Evolutionary conservation across 345 rosid genomes (phyloP).

Genomic region (Geranium brycei): DNA sequence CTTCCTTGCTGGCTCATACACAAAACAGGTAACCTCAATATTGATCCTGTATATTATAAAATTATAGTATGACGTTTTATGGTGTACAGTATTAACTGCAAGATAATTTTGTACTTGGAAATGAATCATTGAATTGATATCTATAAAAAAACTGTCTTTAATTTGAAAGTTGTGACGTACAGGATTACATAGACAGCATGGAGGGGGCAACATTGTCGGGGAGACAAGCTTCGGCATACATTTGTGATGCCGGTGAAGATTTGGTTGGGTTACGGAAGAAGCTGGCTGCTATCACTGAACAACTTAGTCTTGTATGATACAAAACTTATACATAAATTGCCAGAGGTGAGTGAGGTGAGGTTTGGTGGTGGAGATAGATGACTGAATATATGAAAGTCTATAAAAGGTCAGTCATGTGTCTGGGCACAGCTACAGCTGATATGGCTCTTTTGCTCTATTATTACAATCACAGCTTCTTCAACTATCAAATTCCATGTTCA

Average conservation of each 20-base stretch:
- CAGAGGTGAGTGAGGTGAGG: no score
- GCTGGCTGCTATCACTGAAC: conserved; percentile 26
- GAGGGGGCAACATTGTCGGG: conserved; percentile 96
- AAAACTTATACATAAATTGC: no score
- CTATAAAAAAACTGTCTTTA: background rate
- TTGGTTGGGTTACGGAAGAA: conserved; percentile 55
- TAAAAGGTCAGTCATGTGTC: no score
- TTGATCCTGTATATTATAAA: background rate
- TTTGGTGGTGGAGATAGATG: no score
- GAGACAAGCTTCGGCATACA: conserved; percentile 78
- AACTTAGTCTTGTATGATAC: conserved; percentile 55
- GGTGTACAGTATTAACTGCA: background rate
- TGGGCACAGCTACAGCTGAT: no score
- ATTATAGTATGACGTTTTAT: background rate
- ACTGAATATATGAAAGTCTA: no score
- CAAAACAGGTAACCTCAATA: conserved; percentile 58
- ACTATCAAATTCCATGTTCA: no score
- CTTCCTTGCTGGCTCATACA: conserved; percentile 91
- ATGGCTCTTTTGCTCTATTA: no score
- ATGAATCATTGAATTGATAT: background rate
- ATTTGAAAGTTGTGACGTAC: conserved; percentile 1
- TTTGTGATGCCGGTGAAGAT: conserved; percentile 77
- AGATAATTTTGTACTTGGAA: background rate
- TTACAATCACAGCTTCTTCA: no score
- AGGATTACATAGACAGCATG: conserved; percentile 99